Base-by-base conservation (phyloP, 2,329 filamentous ascomycete genomes). In the Didymella keratinophila region DNA sequence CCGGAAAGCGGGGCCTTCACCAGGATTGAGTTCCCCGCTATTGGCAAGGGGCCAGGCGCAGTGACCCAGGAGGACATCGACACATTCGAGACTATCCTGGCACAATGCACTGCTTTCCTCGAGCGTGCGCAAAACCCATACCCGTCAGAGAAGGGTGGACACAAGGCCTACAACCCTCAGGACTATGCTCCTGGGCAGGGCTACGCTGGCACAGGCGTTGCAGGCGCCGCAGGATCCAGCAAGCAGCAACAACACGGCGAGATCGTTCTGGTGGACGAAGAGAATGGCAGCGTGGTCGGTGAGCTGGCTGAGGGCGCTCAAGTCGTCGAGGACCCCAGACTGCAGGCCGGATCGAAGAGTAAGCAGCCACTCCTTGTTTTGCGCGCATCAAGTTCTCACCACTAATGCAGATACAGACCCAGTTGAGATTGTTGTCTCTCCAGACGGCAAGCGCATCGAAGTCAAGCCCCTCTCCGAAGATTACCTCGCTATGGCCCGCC, bases 91-190 rank as follows among this genome's bases (percentile, higher is more conserved):
- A 97, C 94, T 3, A 98, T 98, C 64, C 84, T 98, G 49, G 94
- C 94, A n/a, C 93, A 98, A 79, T 98, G 94, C 78, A 98, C 94
- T 2, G 92, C 94, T 2, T 98, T 99, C 76, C 85, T 97, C 4
- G 94, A 98, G 77, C 87, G 93, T 43, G 89, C 91, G 10, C 83
- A 88, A 39, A 69, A 72, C n/a, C 87, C 91, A 7, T 55, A 59
- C 4, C 88, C 82, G 25, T 67, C 76, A 20, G 65, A 65, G 41
- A 70, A 74, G 42, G 71, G 66, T 54, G 63, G 65, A 27, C 60
- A 70, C 37, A 74, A 75, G 52, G 61, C 75, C 37, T 98, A 98
- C 78, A 93, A 97, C 72, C 94, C 94, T 0, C 87, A 87, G 23
- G 84, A 89, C 66, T 98, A 89, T 77, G 87, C 85, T 32, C 89